Base-by-base conservation (phyloP, 2,329 filamentous ascomycete genomes). In the Polytolypa hystricis region DNA sequence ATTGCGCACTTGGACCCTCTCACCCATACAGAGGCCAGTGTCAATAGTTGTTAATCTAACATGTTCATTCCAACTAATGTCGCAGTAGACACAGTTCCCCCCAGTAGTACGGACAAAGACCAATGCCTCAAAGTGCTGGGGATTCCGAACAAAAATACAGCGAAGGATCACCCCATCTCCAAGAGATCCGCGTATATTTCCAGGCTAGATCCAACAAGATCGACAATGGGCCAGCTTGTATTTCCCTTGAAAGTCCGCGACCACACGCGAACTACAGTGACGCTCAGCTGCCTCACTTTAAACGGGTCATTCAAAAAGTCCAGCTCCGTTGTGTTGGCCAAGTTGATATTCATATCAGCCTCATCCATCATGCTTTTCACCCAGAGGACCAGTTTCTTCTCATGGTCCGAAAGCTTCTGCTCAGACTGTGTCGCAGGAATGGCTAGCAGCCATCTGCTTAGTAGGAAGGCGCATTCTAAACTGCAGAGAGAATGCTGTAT, bases 401-500 rank as follows among this genome's bases (percentile, higher is more conserved):
- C 64, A 40, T 67, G 64, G 18, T 66, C 64, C 3, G 63, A 64
- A 11, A 67, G 50, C 17, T 54, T 49, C 33, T 66, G 61, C 30
- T 64, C 61, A 5, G 53, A 45, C 30, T 63, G 62, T 2, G 63
- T 61, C 11, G 54, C 43, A 8, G 64, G 63, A 15, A 67, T 64
- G 4, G 60, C 56, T 16, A 65, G 57, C 4, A 67, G 47, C 64
- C 64, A 67, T 33, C 64, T 58, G 39, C 61, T 65, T 4, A 67
- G 49, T 15, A 67, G 56, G 42, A 66, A 67, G 1, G 70, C 69
- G 38, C 69, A 73, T 44, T 72, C 69, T 11, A 73, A 50, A 40
- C 65, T 70, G 51, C 67, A 71, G 4, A 73, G 54, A 1, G 67
- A 68, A 44, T 73, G 70, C 44, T 72, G 67, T 18, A 73, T 67